Base-by-base conservation (phyloP, 2,329 filamentous ascomycete species). In the Polychaeton citri region DNA sequence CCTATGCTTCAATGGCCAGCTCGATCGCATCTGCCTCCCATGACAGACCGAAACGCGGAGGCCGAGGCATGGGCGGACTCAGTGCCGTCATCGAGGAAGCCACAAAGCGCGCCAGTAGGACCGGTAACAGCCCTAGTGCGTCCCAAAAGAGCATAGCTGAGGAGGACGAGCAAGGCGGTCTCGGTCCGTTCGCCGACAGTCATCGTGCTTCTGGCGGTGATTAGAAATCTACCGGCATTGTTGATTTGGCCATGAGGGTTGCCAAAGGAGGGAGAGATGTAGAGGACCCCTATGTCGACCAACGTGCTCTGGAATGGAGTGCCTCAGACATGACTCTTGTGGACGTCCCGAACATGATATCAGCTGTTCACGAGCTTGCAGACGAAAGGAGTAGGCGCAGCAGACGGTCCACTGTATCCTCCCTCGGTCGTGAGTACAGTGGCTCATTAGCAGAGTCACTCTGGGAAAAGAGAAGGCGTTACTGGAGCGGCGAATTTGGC, bases 31-130 rank as follows among this genome's bases (percentile, higher is more conserved):
- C 32, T 8, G 33, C 38, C 21, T 24, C 37, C 9, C 28, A 42
- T 28, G 43, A 47, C n/a, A 35, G 34, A 12, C 37, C 57, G 31
- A 34, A 28, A 30, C 33, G 38, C 12, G 47, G 42, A 17, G 43
- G 38, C 17, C 42, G 41, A 31, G 46, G 45, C 4, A 46, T 44
- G 3, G 50, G 50, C 2, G 49, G 46, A 9, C 37, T 67, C 40
- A 61, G 58, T 15, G 62, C 63, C 13, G 64, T 66, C n/a, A 59
- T 61, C 6, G 64, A 68, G 39, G 64, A 67, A 43, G 55, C 57
- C 17, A 58, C 57, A 1, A 57, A 53, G 42, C 53, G 60, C 19
- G 60, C 59, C 33, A 61, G 53, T 34, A 37, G 47, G 45, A 55
- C 38, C 43, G 24, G 24, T 15, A 28, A 15, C 7, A 12, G 12